Conservation (phyloP, 2,329 filamentous ascomycete genomes). For the Emmonsia crescens region DNA sequence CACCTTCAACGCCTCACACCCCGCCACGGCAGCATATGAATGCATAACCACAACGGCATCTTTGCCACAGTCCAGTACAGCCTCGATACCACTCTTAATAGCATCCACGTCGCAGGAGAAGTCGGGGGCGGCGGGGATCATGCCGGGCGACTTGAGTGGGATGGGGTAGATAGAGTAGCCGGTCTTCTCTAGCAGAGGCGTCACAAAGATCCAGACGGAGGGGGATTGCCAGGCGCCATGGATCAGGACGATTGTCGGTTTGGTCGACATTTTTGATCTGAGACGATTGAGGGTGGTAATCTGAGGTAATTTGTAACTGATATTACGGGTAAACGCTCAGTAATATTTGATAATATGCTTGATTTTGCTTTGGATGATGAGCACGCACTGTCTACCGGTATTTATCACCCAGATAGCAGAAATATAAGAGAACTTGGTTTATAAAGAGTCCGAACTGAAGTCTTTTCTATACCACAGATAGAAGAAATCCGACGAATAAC, state of each 20-base stretch:
- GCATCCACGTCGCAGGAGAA: slow-evolving; percentile 9
- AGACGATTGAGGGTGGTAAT: background rate
- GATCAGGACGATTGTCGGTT: slow-evolving; percentile 13
- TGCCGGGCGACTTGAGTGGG: slow-evolving; percentile 3
- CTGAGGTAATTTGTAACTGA: too few species aligned
- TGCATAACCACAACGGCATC: slow-evolving; percentile 14
- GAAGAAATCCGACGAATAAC: background rate
- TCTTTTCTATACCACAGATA: background rate
- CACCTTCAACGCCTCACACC: slow-evolving; percentile 11
- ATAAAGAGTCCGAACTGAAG: background rate
- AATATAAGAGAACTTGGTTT: background rate
- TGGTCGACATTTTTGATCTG: slow-evolving; percentile 9
- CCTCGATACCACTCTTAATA: slow-evolving; percentile 9
- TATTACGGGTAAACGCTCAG: too few species aligned
- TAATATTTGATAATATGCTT: background rate
- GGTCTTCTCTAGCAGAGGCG: slow-evolving; percentile 6
- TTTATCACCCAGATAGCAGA: background rate
- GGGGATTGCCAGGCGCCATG: slow-evolving; percentile 10
- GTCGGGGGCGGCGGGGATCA: slow-evolving; percentile 1
- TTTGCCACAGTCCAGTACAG: slow-evolving; percentile 9
- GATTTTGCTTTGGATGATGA: background rate
- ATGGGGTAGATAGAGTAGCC: slow-evolving; percentile 8
- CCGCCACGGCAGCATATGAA: slow-evolving; percentile 14
- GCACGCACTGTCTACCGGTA: background rate
- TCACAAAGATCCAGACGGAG: slow-evolving; percentile 7